Conservation (phyloP, 2,329 filamentous ascomycete genomes). For the Acarospora socialis region DNA sequence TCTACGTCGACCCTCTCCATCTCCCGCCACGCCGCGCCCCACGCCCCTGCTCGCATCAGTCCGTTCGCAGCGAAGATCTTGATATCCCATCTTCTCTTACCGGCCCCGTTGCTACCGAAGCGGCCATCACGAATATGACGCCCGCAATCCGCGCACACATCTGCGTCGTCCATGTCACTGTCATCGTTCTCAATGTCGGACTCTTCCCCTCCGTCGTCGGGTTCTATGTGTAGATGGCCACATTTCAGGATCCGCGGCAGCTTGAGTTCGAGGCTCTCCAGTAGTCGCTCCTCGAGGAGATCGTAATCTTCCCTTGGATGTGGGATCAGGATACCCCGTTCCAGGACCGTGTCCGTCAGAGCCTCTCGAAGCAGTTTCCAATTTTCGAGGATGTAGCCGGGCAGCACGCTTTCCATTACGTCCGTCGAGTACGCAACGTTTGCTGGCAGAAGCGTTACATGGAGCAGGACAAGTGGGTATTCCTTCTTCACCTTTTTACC, state of each 20-base stretch:
- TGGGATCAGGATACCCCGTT: slow-evolving; percentile 45
- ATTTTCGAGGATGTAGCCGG: slow-evolving; percentile 29
- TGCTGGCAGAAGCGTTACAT: slow-evolving; percentile 42
- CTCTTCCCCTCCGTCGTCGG: slow-evolving; percentile 15
- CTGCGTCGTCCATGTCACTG: slow-evolving; percentile 21
- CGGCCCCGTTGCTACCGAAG: slow-evolving; percentile 31
- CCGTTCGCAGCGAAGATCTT: slow-evolving; percentile 93
- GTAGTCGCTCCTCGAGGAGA: slow-evolving; percentile 44
- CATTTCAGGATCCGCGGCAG: slow-evolving; percentile 39
- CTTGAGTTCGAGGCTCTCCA: slow-evolving; percentile 45
- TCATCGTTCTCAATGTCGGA: slow-evolving; percentile 20
- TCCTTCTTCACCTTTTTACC: slow-evolving; percentile 27
- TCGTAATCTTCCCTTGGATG: slow-evolving; percentile 50
- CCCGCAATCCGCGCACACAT: slow-evolving; percentile 37
- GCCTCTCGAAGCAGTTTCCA: slow-evolving; percentile 42
- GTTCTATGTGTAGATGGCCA: slow-evolving; percentile 39
- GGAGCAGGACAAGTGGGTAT: slow-evolving; percentile 45
- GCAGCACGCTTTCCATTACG: slow-evolving; percentile 27
- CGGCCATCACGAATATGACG: slow-evolving; percentile 19
- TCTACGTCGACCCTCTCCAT: slow-evolving; percentile 99
- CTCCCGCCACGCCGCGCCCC: slow-evolving; percentile 87
- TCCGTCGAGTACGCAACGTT: slow-evolving; percentile 28
- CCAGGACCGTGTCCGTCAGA: slow-evolving; percentile 40
- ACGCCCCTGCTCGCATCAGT: slow-evolving; percentile 79
- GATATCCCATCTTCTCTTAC: slow-evolving; percentile 44